Percentiles rank a stretch among this genome's conserved stretches.
phyloP scores from a whole-genome alignment of 805 yeast species.

The Kodamaea fukazawae region DNA sequence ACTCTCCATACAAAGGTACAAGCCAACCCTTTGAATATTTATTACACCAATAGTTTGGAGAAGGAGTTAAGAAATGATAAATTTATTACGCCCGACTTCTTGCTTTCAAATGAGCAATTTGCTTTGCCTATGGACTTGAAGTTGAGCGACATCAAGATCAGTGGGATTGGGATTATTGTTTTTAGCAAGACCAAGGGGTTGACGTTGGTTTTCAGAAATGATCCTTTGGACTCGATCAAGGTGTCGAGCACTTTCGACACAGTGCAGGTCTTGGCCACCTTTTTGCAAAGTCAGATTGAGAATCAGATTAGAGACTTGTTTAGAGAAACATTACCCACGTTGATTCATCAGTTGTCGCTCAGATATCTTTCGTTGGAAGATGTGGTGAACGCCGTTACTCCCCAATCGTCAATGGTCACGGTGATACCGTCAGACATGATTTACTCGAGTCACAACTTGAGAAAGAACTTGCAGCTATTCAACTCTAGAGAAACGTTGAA shows the following conservation, averaged over 20 bases:
- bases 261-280: conserved; percentile 78
- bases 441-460: conserved; percentile 54
- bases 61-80: conserved; percentile 29
- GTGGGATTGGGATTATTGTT: conserved; percentile 82
- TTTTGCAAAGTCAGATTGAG: conserved; percentile 80
- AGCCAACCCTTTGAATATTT: conserved; percentile 78
- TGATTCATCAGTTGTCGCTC: conserved; percentile 71
- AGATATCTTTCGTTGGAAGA: conserved; percentile 38
- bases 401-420: neutral
- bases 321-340: conserved; percentile 79
- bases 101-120: conserved; percentile 63
- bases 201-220: conserved; percentile 84
- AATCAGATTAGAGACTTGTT: conserved; percentile 75
- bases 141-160: conserved; percentile 64
- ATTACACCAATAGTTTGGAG: conserved; percentile 44
- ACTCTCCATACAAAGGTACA: conserved; percentile 77
- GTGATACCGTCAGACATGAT: conserved; percentile 44
- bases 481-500: conserved; percentile 79
- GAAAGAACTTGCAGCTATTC: conserved; percentile 42
- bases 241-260: conserved; percentile 86
- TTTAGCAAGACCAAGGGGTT: conserved; percentile 79
- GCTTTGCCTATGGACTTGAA: conserved; percentile 77
- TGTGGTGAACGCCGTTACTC: conserved; percentile 1
- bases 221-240: conserved; percentile 78
- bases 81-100: conserved; percentile 67